These are phyloP conservation scores for Jackrogersella multiformis DNA, from an alignment of 495 filamentous ascomycete genomes.

Conservation along the genomic window DNA sequence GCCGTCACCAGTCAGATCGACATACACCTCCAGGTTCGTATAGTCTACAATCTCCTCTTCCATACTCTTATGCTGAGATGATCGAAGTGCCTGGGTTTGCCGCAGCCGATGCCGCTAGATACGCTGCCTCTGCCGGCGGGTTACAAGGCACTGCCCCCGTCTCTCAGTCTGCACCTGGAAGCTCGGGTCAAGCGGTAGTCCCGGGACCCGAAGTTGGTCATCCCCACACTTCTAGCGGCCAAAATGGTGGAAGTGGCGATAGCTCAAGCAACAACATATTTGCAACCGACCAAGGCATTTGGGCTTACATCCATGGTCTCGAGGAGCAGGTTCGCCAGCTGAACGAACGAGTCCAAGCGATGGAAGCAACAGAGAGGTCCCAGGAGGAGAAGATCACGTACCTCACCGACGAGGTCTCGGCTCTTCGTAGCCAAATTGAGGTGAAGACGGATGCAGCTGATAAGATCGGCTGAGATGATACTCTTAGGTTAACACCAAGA, in stretches of 20 bases:
- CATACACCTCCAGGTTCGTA: slow-evolving; percentile 51
- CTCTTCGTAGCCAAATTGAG: slow-evolving; percentile 47
- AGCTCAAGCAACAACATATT: slow-evolving; percentile 57
- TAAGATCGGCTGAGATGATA: slow-evolving; percentile 26
- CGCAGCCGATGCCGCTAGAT: slow-evolving; percentile 58
- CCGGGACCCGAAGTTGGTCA: slow-evolving; percentile 25
- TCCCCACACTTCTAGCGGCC: slow-evolving; percentile 42
- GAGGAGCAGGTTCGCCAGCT: slow-evolving; percentile 58
- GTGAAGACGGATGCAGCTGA: slow-evolving; percentile 27
- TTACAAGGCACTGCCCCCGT: slow-evolving; percentile 32
- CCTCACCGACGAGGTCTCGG: slow-evolving; percentile 50
- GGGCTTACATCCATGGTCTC: slow-evolving; percentile 61
- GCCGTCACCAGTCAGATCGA: slow-evolving; percentile 60
- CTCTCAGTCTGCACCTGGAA: slow-evolving; percentile 35
- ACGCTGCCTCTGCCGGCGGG: slow-evolving; percentile 54
- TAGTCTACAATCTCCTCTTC: slow-evolving; percentile 37
- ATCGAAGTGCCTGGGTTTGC: slow-evolving; percentile 53
- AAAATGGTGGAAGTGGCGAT: slow-evolving; percentile 46
- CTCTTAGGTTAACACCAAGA: background rate
- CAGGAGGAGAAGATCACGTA: slow-evolving; percentile 52
- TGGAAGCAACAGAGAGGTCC: slow-evolving; percentile 53
- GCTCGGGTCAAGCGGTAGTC: slow-evolving; percentile 31
- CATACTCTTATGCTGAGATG: slow-evolving; percentile 40
- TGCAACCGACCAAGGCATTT: slow-evolving; percentile 55
- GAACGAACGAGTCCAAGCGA: slow-evolving; percentile 48